Evolutionary conservation across 1,139 yeast genomes (phyloP), one percentile per base, ranked within the genome.

Genomic region (Saccharomyces hybrid): DNA sequence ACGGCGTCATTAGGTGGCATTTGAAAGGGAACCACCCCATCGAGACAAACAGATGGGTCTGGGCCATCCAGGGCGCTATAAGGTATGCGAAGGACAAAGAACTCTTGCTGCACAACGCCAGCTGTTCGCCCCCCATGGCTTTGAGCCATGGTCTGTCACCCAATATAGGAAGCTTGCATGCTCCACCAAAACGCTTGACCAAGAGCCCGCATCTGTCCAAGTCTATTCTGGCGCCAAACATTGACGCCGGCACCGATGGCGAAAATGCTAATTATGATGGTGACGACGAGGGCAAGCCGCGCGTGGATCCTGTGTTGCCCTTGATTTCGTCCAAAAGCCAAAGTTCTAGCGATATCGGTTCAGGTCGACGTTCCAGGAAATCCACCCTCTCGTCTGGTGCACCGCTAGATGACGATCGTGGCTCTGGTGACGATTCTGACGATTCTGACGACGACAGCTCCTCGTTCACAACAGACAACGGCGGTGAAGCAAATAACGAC

Each of bases 41-140:
- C 16, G 98, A 93, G 70, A 90, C 97, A 0, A 91, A 87, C 66
- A 78, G 96, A 64, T 93, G 99, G 99, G 97, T 93, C 13, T 91
- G 98, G 98, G 88, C 95, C 2, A 76, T 93, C 48, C 96, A 89
- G 68, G 90, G 89, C 63, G 95, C 98, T 1, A 89, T 91, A 49
- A 84, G 95, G 49, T 81, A 79, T 61, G 89, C 96, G 4, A 88
- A 89, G 65, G 98, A 93, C 68, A 76, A 78, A 51, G 79, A 82
- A 57, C 78, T 77, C 62, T 74, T 56, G 51, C 41, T 57, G n/a
- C 57, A 48, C 27, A 50, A 47, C 11, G 55, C 50, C 3, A 47
- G 49, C 16, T 23, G 31, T 14, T 44, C 52, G 4, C 51, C 51
- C 23, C 32, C 53, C 5, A n/a, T 34, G 16, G 46, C 49, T 14